Conservation (phyloP, 495 filamentous ascomycete species). For the Penicillium fimorum region DNA sequence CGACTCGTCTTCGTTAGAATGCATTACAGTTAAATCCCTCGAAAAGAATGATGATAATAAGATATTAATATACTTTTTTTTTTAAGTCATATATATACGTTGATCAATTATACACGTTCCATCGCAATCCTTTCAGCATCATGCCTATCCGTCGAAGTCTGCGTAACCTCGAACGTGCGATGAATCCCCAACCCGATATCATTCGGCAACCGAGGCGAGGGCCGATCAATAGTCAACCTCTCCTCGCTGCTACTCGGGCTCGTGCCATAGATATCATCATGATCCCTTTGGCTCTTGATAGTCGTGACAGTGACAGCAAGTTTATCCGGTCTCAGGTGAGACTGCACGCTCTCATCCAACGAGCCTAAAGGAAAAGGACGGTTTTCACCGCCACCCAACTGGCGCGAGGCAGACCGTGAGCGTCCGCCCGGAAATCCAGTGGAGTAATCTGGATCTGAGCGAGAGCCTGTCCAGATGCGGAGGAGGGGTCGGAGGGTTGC, state of each 20-base stretch:
- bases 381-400: slow-evolving; percentile 1
- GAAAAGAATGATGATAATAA: neutral
- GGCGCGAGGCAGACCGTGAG: slow-evolving; percentile 25
- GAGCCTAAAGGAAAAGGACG: slow-evolving; percentile 32
- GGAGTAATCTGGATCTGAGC: slow-evolving; percentile 22
- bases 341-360: slow-evolving; percentile 22
- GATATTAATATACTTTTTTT: slow-evolving; percentile 2
- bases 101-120: slow-evolving; percentile 32
- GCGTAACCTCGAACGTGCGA: slow-evolving; percentile 38
- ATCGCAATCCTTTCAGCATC: slow-evolving; percentile 12
- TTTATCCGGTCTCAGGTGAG: slow-evolving; percentile 38
- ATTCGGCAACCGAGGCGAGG: slow-evolving; percentile 1
- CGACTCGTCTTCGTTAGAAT: neutral
- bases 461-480: slow-evolving; percentile 33
- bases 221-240: slow-evolving; percentile 26
- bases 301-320: slow-evolving; percentile 41
- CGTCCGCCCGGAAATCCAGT: slow-evolving; percentile 24
- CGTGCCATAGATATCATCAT: slow-evolving; percentile 21
- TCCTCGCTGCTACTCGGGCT: slow-evolving; percentile 39
- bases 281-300: slow-evolving; percentile 34
- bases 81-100: neutral
- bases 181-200: slow-evolving; percentile 36
- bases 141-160: slow-evolving; percentile 23
- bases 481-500: slow-evolving; percentile 50
- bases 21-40: neutral